phyloP scores from a whole-genome alignment of 148 eudicot genomes.

The Linanthus parryae region DNA sequence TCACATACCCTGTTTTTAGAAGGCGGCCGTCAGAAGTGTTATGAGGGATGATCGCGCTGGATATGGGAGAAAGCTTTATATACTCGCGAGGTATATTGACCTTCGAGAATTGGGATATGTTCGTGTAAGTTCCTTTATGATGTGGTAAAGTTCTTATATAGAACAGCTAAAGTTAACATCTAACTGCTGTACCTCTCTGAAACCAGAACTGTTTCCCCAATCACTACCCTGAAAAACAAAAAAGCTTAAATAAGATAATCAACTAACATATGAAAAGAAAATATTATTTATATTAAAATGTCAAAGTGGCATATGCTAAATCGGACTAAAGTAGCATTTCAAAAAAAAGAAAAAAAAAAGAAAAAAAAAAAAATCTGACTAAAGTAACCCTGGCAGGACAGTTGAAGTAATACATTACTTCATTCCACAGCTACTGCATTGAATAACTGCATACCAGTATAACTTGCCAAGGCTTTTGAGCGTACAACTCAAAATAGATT shows the following conservation, averaged over 20 bases:
- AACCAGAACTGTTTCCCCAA: constrained; percentile 21
- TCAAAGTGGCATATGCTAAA: not conserved
- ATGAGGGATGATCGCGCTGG: constrained; percentile 79
- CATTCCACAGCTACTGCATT: too few relatives aligned
- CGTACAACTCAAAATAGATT: not conserved
- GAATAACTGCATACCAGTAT: too few relatives aligned
- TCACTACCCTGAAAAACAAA: constrained; percentile 48
- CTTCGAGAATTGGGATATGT: constrained; percentile 62
- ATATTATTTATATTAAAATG: not conserved
- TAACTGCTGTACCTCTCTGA: constrained; percentile 63
- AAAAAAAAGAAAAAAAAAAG: not conserved
- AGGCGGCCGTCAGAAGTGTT: constrained; percentile 68
- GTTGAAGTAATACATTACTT: too few relatives aligned
- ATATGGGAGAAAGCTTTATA: constrained; percentile 83
- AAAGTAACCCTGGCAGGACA: too few relatives aligned
- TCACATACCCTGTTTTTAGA: constrained; percentile 74
- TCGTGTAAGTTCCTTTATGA: not conserved
- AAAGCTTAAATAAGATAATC: not conserved
- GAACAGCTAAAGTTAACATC: too few relatives aligned
- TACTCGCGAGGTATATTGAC: constrained; percentile 78
- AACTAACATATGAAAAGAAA: constrained; percentile 1
- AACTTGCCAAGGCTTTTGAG: too few relatives aligned
- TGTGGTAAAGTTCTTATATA: not conserved
- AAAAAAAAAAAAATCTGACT: not conserved
- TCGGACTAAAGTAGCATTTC: not conserved